Base-by-base conservation (phyloP, 352 stramenopile species). In the Pythium myriotylum region DNA sequence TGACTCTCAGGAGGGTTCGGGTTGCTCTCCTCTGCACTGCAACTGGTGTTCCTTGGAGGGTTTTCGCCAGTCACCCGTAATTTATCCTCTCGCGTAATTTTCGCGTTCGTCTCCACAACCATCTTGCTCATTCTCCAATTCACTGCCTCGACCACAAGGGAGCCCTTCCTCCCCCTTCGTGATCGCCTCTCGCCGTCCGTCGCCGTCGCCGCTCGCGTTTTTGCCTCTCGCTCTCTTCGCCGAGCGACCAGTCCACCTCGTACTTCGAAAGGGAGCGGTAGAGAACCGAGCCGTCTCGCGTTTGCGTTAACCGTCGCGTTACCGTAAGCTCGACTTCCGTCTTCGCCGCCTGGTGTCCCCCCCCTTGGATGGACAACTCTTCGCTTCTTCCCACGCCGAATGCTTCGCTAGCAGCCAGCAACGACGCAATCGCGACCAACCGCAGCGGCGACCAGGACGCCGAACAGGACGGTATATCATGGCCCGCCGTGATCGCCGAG, bases 321-420 rank as follows among this genome's bases (percentile, higher is more conserved):
- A 35, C 29, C 29, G 29, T 35, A 35, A 35, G 29, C 29, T 10
- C 29, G 29, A 35, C 29, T n/a, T n/a, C 29, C 29, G 29, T 35
- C 29, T 10, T 35, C 29, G 29, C 29, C 29, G 23, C n/a, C 41
- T 43, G 42, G 26, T 37, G 22, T 32, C 20, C 46, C 49, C 27
- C 13, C 59, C 65, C 54, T 72, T 72, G 65, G 55, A 72, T 72
- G 65, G 58, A 67, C 52, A 67, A 72, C 57, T 61, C 59, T 27
- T 48, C 45, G 59, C 27, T 54, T 48, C 53, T 35, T 51, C 42
- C 56, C 27, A 42, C 65, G 53, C 35, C 65, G 54, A 72, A 62
- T 64, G 47, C 59, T 26, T 41, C 58, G 17, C 50, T 65, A 59
- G 58, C 65, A 20, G 20, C 58, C 46, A 65, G 48, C 58, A 55